Conservation (phyloP, 2,329 filamentous ascomycete species). For the Penicillium sp. region DNA sequence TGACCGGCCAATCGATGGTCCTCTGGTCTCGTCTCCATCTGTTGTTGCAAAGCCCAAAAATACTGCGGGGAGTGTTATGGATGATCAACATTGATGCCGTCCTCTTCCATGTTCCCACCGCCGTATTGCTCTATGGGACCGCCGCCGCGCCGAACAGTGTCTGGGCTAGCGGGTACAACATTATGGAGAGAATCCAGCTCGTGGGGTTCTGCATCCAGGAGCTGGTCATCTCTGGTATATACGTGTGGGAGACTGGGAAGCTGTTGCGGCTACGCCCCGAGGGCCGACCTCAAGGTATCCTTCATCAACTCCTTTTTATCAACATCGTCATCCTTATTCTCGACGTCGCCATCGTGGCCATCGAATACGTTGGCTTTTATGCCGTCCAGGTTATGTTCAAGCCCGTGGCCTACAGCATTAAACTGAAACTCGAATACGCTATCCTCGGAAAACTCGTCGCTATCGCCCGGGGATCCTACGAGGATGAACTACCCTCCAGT, state of each 20-base stretch:
- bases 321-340: constrained; percentile 49
- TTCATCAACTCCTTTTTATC: constrained; percentile 51
- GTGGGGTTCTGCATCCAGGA: constrained; percentile 56
- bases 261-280: constrained; percentile 21
- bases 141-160: constrained; percentile 15
- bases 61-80: constrained; percentile 37
- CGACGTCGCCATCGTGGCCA: constrained; percentile 44
- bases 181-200: constrained; percentile 55
- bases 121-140: constrained; percentile 40
- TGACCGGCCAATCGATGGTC: constrained; percentile 48
- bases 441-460: constrained; percentile 50
- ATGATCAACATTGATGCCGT: constrained; percentile 48
- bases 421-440: constrained; percentile 56
- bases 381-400: constrained; percentile 43
- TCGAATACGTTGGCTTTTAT: constrained; percentile 42
- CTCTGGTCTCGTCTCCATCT: constrained; percentile 49
- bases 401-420: constrained; percentile 37
- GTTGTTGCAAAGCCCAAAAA: constrained; percentile 36
- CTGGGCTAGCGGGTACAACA: constrained; percentile 35
- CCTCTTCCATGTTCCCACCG: constrained; percentile 41
- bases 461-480: constrained; percentile 14
- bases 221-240: constrained; percentile 51
- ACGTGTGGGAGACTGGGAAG: constrained; percentile 50
- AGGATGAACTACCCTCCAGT: constrained; percentile 14
- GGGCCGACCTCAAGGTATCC: constrained; percentile 20